These are phyloP conservation scores for Furcasterigmium sp. DNA, from an alignment of 2,329 filamentous ascomycete genomes.

Conservation along the genomic window DNA sequence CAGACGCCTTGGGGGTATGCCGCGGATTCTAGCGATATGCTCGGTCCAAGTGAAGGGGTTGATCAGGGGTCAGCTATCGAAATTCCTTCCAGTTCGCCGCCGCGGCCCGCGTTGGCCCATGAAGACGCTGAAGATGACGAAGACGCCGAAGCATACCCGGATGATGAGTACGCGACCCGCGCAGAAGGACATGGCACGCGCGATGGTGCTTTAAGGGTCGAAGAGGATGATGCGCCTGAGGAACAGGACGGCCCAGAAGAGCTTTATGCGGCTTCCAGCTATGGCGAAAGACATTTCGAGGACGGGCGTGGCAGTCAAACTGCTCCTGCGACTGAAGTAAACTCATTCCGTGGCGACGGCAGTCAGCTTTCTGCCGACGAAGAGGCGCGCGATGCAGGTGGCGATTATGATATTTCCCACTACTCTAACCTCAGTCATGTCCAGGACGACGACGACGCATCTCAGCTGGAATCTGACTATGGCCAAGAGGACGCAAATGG, in stretches of 20 bases:
- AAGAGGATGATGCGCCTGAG: slow-evolving; percentile 6
- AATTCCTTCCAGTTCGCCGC: background rate
- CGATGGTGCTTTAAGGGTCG: background rate
- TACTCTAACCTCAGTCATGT: slow-evolving; percentile 13
- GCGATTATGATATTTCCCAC: slow-evolving; percentile 13
- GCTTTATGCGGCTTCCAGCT: background rate
- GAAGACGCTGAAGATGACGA: background rate
- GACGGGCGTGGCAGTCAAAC: background rate
- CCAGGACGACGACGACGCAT: slow-evolving; percentile 12
- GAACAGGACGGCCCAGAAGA: slow-evolving; percentile 6
- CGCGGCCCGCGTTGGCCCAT: background rate
- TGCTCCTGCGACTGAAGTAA: background rate
- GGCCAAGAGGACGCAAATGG: slow-evolving; percentile 7
- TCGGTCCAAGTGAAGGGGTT: background rate
- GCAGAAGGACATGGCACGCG: background rate
- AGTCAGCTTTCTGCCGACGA: slow-evolving; percentile 4
- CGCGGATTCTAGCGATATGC: background rate
- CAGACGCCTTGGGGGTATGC: slow-evolving; percentile 8
- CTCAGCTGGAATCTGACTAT: slow-evolving; percentile 12
- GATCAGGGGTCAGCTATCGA: background rate
- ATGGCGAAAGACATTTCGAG: slow-evolving; percentile 6
- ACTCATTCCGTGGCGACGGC: background rate
- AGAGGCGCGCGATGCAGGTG: slow-evolving; percentile 6
- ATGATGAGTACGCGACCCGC: background rate
- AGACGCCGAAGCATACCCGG: background rate